Evolutionary conservation across 208 protist genomes (phyloP), one percentile per base, ranked within the genome.

Genomic region (Trypanosoma vivax): DNA sequence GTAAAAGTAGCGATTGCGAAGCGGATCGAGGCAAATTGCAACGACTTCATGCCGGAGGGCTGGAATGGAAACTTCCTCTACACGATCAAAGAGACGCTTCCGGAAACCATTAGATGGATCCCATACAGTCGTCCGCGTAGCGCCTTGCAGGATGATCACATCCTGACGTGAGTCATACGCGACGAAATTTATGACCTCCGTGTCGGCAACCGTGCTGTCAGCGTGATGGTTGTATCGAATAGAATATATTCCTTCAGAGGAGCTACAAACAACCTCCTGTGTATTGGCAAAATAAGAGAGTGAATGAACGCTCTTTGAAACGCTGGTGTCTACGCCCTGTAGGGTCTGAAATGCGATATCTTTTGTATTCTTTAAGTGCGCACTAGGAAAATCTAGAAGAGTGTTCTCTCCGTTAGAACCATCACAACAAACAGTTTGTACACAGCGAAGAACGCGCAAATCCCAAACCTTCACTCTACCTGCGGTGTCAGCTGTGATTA

Each of bases 381-480:
- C 53, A 54, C 66, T 65, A 11, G 50, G 14, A 38, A 55, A 47
- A 41, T 74, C 65, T 11, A 56, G 35, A 42, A 60, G 55, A 11
- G 48, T 13, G 13, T 59, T 60, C 30, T 66, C 64, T 10, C 39
- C 41, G 30, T 37, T 41, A 48, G 19, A 42, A 16, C 70, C 72
- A 45, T 77, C 72, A 7, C 55, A 56, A 7, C 67, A 67, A 10
- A 88, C 56, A 5, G 70, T 83, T 65, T 96, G 89, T 18, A 84
- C 54, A 41, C 89, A 96, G 45, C 50, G 55, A 31, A 83, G 66
- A 7, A 67, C 73, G 18, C 72, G 65, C 23, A 90, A 50, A 54
- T 96, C 89, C 89, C 89, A 96, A 33, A 94, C 70, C 40, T 85
- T 88, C 24, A 94, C 66, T 19, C 65, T 46, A 14, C 89, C 83